A percentile compares a stretch with the other conserved stretches of the same genome.
phyloP scores from a whole-genome alignment of 768 basidiomycete species.

The Roridomyces roridus region DNA sequence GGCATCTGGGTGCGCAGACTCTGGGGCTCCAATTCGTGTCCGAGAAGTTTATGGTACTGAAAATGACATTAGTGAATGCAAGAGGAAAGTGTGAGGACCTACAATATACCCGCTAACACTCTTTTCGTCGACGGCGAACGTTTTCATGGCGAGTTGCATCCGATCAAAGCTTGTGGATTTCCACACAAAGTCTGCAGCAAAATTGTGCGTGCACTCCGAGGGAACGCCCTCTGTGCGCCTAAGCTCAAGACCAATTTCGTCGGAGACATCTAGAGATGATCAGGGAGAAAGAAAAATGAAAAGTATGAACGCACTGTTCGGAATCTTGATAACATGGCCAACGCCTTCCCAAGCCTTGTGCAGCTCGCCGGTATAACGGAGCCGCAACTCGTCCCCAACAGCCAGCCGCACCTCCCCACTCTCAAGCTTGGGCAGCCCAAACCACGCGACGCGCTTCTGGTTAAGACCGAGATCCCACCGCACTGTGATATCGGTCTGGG shows the following conservation, averaged over 20 bases:
- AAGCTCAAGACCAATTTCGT: conserved; percentile 95
- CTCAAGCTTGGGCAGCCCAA: conserved; percentile 93
- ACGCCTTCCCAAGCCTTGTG: conserved; percentile 97
- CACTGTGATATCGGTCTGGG: conserved; percentile 94
- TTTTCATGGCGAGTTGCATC: conserved; percentile 99
- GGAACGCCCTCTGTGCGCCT: conserved; percentile 92
- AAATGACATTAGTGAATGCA: conserved; percentile 12
- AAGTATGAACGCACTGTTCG: conserved; percentile 77
- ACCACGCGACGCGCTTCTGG: conserved; percentile 99
- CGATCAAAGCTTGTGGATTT: conserved; percentile 99
- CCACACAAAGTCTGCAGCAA: conserved; percentile 99
- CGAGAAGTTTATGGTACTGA: conserved; percentile 97
- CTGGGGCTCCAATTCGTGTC: conserved; percentile 97
- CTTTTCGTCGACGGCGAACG: conserved; percentile 98
- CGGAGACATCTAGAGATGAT: conserved; percentile 82
- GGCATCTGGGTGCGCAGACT: conserved; percentile 92
- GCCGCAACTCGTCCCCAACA: conserved; percentile 92
- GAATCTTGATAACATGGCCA: conserved; percentile 98
- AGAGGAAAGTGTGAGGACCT: conserved; percentile 11
- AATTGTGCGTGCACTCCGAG: conserved; percentile 91
- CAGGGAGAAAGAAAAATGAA: conserved; percentile 13
- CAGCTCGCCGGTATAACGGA: conserved; percentile 88
- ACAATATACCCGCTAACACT: conserved; percentile 99
- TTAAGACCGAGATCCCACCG: conserved; percentile 98
- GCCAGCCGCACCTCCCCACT: conserved; percentile 97